Conservation (phyloP, 1,284 basidiomycete species). For the Trichosporon sp. region DNA sequence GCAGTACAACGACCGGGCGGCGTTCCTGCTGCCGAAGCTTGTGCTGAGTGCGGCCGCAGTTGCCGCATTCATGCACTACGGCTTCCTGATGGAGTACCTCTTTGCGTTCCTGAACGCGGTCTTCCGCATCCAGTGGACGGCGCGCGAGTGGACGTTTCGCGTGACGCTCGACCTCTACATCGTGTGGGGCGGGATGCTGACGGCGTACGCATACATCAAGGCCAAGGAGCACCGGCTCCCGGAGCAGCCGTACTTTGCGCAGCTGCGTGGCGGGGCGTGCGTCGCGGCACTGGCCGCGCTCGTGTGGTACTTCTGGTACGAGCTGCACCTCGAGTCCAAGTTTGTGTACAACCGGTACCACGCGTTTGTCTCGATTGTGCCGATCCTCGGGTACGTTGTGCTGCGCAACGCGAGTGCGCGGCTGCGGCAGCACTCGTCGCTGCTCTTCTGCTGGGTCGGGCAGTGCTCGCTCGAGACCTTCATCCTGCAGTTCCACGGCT, state of each 20-base stretch:
- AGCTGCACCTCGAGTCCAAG: conserved; percentile 68
- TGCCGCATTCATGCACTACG: conserved; percentile 63
- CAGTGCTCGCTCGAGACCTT: conserved; percentile 79
- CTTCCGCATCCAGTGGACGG: conserved; percentile 74
- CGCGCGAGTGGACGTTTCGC: conserved; percentile 78
- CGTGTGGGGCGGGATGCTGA: conserved; percentile 78
- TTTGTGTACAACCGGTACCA: conserved; percentile 81
- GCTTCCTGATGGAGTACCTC: conserved; percentile 60
- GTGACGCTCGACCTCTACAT: conserved; percentile 81
- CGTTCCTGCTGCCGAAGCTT: conserved; percentile 68
- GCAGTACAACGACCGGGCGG: conserved; percentile 65
- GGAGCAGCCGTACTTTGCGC: conserved; percentile 64
- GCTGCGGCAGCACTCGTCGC: conserved; percentile 65
- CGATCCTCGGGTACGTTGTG: conserved; percentile 67
- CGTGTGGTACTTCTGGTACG: conserved; percentile 76
- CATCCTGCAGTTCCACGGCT: conserved; percentile 83
- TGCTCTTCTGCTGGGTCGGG: conserved; percentile 72
- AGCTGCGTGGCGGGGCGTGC: conserved; percentile 54
- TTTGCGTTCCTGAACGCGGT: conserved; percentile 63
- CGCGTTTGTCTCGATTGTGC: conserved; percentile 74
- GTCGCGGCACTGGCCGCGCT: conserved; percentile 57
- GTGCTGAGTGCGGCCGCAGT: conserved; percentile 60
- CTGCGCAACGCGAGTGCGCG: conserved; percentile 69
- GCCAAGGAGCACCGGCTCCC: conserved; percentile 66
- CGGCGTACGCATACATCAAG: conserved; percentile 69